Percentiles rank a stretch among this genome's conserved stretches.
Conservation (phyloP, 768 basidiomycete genomes). For the Chalciporus chontae region DNA sequence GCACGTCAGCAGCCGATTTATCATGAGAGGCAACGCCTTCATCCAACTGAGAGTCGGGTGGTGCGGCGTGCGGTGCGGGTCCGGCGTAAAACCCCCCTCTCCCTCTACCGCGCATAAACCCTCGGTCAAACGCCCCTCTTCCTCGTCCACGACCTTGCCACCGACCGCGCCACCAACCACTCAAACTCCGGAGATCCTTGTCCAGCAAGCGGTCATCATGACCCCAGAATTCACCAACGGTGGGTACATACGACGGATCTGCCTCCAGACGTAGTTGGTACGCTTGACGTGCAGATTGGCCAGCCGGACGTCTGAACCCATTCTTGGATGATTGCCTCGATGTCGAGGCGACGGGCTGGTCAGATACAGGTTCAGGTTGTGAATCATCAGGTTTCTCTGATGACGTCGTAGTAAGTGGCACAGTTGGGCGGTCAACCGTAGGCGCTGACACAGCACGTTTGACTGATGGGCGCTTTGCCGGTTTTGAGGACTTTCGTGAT, state of each 20-base stretch:
- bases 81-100: constrained; percentile 43
- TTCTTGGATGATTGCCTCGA: constrained; percentile 32
- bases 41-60: constrained; percentile 16
- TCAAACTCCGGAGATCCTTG: constrained; percentile 76
- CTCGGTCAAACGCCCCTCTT: constrained; percentile 40
- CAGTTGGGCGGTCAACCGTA: constrained; percentile 24
- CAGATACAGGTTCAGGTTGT: constrained; percentile 18
- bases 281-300: constrained; percentile 73
- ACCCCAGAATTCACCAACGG: constrained; percentile 90
- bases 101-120: constrained; percentile 55
- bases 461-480: constrained; percentile 34
- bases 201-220: constrained; percentile 89
- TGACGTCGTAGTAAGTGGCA: constrained; percentile 7
- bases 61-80: constrained; percentile 5
- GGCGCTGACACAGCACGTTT: constrained; percentile 34
- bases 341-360: constrained; percentile 38
- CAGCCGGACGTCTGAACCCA: constrained; percentile 36
- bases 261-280: constrained; percentile 79
- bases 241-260: constrained; percentile 88
- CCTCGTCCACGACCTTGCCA: constrained; percentile 72
- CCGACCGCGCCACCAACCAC: constrained; percentile 83
- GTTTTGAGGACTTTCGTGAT: constrained; percentile 42
- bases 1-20: constrained; percentile 32
- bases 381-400: constrained; percentile 17
- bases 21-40: constrained; percentile 18